These are phyloP conservation scores for Candida palmyrensis DNA, from an alignment of 805 yeast genomes.

Conservation along the genomic window DNA sequence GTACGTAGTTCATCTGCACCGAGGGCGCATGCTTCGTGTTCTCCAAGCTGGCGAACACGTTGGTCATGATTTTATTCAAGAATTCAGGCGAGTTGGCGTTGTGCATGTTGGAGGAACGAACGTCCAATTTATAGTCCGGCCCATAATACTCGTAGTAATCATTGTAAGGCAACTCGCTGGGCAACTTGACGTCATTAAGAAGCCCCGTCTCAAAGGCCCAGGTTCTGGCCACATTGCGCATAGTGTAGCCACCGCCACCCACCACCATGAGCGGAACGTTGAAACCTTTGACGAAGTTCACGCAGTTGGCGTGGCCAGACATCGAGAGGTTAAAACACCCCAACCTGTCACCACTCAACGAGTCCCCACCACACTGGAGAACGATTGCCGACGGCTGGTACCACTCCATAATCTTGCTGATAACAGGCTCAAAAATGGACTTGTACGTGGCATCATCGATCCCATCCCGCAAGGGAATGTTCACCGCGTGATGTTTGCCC, in stretches of 20 bases:
- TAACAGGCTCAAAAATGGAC: constrained; percentile 85
- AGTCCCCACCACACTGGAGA: constrained; percentile 98
- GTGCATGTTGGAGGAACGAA: constrained; percentile 92
- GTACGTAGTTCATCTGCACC: constrained; percentile 87
- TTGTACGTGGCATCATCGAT: constrained; percentile 87
- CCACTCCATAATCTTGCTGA: constrained; percentile 71
- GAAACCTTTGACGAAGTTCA: constrained; percentile 77
- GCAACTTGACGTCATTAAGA: constrained; percentile 71
- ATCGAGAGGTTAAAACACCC: constrained; percentile 95
- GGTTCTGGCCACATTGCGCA: constrained; percentile 91
- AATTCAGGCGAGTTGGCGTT: constrained; percentile 94
- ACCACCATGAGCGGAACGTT: constrained; percentile 88
- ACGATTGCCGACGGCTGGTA: constrained; percentile 95
- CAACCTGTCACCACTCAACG: constrained; percentile 89
- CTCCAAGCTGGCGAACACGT: constrained; percentile 73
- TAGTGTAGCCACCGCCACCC: constrained; percentile 99
- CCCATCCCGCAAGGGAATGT: constrained; percentile 93
- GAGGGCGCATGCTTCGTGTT: constrained; percentile 96
- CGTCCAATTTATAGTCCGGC: constrained; percentile 93
- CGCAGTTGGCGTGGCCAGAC: constrained; percentile 95
- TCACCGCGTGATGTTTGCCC: constrained; percentile 84
- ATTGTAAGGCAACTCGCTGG: constrained; percentile 82
- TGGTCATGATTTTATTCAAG: constrained; percentile 74
- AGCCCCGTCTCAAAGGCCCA: constrained; percentile 95
- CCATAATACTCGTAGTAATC: constrained; percentile 97